These are phyloP conservation scores for Knoxia roxburghii DNA, from an alignment of 257 asterid species.

Conservation along the genomic window DNA sequence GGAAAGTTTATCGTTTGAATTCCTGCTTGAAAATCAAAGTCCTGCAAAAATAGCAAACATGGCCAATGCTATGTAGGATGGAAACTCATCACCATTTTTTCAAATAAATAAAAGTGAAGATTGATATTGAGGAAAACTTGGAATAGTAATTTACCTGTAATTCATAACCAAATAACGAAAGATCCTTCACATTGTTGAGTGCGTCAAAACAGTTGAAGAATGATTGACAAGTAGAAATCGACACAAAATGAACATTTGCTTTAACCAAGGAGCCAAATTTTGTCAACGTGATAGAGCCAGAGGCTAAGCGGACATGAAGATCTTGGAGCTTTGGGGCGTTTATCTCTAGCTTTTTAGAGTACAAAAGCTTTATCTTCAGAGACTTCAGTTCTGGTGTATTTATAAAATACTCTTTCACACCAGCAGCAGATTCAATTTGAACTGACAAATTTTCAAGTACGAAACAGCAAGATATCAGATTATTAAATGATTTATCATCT, in stretches of 20 bases:
- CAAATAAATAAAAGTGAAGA: too few relatives aligned
- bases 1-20: neutral
- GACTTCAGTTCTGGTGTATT: neutral
- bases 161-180: neutral
- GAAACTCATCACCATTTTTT: too few relatives aligned
- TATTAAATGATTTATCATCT: neutral
- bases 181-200: neutral
- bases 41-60: neutral
- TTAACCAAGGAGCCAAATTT: neutral
- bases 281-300: neutral
- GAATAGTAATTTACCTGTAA: neutral
- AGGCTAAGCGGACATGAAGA: neutral
- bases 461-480: neutral
- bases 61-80: neutral
- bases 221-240: neutral
- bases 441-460: constrained; percentile 4
- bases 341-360: neutral
- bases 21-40: neutral
- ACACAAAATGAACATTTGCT: neutral
- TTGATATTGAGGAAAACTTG: too few relatives aligned
- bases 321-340: neutral
- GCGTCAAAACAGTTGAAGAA: neutral
- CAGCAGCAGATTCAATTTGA: neutral
- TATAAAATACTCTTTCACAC: neutral
- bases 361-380: neutral